phyloP scores from a whole-genome alignment of 768 basidiomycete genomes.

The Pisolithus albus region DNA sequence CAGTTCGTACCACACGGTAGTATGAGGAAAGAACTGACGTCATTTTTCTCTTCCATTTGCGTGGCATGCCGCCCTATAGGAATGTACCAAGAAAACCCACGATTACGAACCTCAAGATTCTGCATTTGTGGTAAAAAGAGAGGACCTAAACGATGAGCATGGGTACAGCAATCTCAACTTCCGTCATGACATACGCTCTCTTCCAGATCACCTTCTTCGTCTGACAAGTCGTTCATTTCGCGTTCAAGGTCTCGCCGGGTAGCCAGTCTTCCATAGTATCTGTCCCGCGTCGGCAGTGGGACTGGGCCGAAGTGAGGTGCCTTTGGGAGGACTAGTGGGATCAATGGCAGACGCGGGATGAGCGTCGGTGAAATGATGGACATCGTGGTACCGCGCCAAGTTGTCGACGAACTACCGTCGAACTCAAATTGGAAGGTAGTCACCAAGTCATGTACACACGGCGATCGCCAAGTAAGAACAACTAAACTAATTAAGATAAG shows the following conservation, averaged over 20 bases:
- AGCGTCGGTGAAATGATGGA: conserved; percentile 63
- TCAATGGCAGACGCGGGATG: conserved; percentile 53
- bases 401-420: too few relatives aligned
- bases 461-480: too few relatives aligned
- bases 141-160: neutral
- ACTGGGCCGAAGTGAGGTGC: conserved; percentile 59
- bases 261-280: conserved; percentile 52
- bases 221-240: conserved; percentile 79
- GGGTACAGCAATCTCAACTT: neutral
- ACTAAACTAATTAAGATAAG: too few relatives aligned
- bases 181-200: conserved; percentile 45
- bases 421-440: too few relatives aligned
- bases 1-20: neutral
- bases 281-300: conserved; percentile 45
- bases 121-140: conserved; percentile 18
- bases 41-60: conserved; percentile 78
- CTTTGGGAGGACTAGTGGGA: conserved; percentile 62
- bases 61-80: conserved; percentile 71
- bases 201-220: conserved; percentile 79
- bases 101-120: conserved; percentile 55
- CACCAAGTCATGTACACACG: too few relatives aligned
- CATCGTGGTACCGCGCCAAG: conserved; percentile 23
- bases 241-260: conserved; percentile 60
- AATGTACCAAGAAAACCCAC: conserved; percentile 61
- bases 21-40: conserved; percentile 38